Conservation (phyloP, 1,139 yeast genomes). For the Saccharomyces pastorianus region DNA sequence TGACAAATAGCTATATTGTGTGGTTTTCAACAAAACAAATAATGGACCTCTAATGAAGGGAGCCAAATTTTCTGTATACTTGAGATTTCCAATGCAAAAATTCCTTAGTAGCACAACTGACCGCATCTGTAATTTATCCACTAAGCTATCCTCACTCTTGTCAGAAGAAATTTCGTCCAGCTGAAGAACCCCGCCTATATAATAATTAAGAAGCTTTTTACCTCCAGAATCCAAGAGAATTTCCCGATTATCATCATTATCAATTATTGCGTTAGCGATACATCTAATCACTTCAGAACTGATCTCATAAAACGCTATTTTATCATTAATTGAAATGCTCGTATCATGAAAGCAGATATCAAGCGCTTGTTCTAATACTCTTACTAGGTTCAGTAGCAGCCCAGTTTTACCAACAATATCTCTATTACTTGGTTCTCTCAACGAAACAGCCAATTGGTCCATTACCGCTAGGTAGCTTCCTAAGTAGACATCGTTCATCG, state of each 20-base stretch:
- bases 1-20: conserved; percentile 10
- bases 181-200: conserved; percentile 14
- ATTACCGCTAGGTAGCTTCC: conserved; percentile 17
- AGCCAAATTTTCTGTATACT: conserved; percentile 13
- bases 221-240: conserved; percentile 10
- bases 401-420: conserved; percentile 26
- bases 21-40: conserved; percentile 9
- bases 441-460: conserved; percentile 27
- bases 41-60: conserved; percentile 12
- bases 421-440: conserved; percentile 27
- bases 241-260: conserved; percentile 26
- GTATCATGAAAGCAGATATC: conserved; percentile 12
- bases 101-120: conserved; percentile 24
- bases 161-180: conserved; percentile 5
- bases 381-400: conserved; percentile 15
- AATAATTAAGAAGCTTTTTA: conserved; percentile 12
- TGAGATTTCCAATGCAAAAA: conserved; percentile 21
- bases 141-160: conserved; percentile 7
- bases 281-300: conserved; percentile 28
- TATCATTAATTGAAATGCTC: neutral
- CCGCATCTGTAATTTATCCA: conserved; percentile 21
- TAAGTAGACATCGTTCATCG: conserved; percentile 14
- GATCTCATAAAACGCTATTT: conserved; percentile 13
- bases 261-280: conserved; percentile 28
- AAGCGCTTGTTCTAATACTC: conserved; percentile 12